Evolutionary conservation across 2,329 filamentous ascomycete species (phyloP).

Genomic region (Colletotrichum spaethianum): DNA sequence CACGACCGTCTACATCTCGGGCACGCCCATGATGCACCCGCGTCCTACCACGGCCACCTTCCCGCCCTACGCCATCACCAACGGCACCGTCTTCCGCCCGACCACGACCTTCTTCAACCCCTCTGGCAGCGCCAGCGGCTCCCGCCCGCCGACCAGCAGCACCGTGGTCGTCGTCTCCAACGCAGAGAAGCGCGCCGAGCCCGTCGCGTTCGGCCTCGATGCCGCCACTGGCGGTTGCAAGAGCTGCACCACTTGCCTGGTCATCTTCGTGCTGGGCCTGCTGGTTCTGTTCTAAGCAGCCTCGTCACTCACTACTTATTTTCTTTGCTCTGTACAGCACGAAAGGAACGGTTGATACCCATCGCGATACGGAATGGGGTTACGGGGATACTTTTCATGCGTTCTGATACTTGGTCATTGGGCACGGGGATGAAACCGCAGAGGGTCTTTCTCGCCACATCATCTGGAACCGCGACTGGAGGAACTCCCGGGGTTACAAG

Average conservation of each 20-base stretch:
- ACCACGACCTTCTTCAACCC: constrained; percentile 18
- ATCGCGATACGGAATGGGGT: not conserved
- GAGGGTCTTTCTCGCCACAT: not conserved
- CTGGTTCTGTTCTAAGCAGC: constrained; percentile 50
- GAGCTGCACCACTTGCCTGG: constrained; percentile 49
- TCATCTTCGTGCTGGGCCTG: constrained; percentile 54
- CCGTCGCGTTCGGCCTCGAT: constrained; percentile 44
- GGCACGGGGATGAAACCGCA: constrained; percentile 11
- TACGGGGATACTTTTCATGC: not conserved
- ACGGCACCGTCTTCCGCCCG: constrained; percentile 40
- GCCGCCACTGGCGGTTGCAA: constrained; percentile 48
- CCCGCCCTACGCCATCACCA: constrained; percentile 41
- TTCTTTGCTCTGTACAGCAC: not conserved
- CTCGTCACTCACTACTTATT: not conserved
- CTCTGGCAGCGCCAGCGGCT: not conserved
- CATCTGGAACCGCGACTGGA: not conserved
- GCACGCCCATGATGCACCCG: constrained; percentile 31
- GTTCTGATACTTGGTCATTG: constrained; percentile 12
- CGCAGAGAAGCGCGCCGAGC: constrained; percentile 51
- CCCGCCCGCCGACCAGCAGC: constrained; percentile 5
- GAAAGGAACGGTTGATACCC: not conserved
- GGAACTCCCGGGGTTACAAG: not conserved
- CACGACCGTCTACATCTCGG: constrained; percentile 46
- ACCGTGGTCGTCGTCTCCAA: constrained; percentile 50
- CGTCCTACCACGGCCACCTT: constrained; percentile 48